These are phyloP conservation scores for Arachnopeziza araneosa DNA, from an alignment of 2,329 filamentous ascomycete species.

Conservation along the genomic window DNA sequence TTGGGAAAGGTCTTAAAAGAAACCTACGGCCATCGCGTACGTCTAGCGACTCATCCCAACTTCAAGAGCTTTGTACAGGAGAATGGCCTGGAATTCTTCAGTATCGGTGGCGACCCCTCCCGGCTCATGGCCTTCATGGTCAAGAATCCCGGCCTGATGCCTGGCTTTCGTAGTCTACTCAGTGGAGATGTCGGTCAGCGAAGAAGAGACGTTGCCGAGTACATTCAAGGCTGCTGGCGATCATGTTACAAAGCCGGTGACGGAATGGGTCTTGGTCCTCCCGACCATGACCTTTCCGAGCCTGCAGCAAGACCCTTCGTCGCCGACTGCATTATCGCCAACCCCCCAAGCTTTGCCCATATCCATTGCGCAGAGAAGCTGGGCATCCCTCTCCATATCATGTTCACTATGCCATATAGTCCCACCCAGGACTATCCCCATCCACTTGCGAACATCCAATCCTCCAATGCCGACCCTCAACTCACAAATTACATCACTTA, in stretches of 20 bases:
- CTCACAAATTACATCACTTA: constrained; percentile 80
- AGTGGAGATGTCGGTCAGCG: constrained; percentile 66
- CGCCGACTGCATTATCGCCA: constrained; percentile 78
- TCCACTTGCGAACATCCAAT: constrained; percentile 70
- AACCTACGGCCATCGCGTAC: constrained; percentile 68
- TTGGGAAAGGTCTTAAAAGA: constrained; percentile 68
- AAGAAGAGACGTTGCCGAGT: constrained; percentile 67
- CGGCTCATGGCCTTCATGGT: constrained; percentile 82
- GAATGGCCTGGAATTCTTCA: constrained; percentile 75
- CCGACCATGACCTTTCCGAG: no score
- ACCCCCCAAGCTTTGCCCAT: constrained; percentile 73
- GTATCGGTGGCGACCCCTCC: constrained; percentile 70
- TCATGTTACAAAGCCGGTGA: constrained; percentile 71
- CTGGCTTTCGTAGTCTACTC: constrained; percentile 64
- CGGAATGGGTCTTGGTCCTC: constrained; percentile 55
- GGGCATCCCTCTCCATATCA: constrained; percentile 72
- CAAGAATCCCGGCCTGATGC: constrained; percentile 77
- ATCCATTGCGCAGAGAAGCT: constrained; percentile 75
- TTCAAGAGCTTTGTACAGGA: constrained; percentile 72
- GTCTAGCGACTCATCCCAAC: constrained; percentile 72
- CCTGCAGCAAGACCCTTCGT: no score
- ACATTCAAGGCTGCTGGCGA: constrained; percentile 80
- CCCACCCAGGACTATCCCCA: constrained; percentile 68
- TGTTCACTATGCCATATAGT: constrained; percentile 84
- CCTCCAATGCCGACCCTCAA: constrained; percentile 63